These are phyloP conservation scores for Hyaloscypha hepaticicola DNA, from an alignment of 495 filamentous ascomycete species.

Conservation along the genomic window DNA sequence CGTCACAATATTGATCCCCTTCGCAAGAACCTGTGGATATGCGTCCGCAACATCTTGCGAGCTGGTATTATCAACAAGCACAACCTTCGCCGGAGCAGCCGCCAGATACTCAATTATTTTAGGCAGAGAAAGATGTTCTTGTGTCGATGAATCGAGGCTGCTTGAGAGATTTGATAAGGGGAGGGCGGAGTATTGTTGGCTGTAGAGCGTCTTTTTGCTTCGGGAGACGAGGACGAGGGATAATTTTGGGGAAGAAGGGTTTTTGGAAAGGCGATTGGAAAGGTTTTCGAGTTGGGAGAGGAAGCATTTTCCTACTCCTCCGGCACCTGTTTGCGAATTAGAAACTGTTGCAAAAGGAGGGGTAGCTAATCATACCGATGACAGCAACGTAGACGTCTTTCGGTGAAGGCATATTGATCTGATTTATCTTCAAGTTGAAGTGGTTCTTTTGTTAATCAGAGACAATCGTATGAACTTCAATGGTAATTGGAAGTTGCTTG, in stretches of 20 bases:
- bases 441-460: neutral
- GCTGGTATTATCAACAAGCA: slow-evolving; percentile 94
- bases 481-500: neutral
- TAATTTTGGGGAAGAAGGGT: slow-evolving; percentile 56
- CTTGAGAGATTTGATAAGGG: slow-evolving; percentile 52
- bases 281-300: slow-evolving; percentile 70
- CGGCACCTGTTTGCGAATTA: slow-evolving; percentile 61
- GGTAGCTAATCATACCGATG: slow-evolving; percentile 37
- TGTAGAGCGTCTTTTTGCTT: slow-evolving; percentile 73
- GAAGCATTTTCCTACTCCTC: slow-evolving; percentile 91
- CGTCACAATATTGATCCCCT: slow-evolving; percentile 86
- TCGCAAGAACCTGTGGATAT: slow-evolving; percentile 75
- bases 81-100: slow-evolving; percentile 64
- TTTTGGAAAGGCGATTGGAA: slow-evolving; percentile 50
- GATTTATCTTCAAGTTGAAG: neutral
- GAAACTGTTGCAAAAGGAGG: slow-evolving; percentile 3
- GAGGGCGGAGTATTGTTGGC: slow-evolving; percentile 57
- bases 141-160: slow-evolving; percentile 53
- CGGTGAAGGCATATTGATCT: slow-evolving; percentile 11
- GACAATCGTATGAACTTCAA: neutral
- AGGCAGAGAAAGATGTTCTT: slow-evolving; percentile 57
- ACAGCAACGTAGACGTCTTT: slow-evolving; percentile 46
- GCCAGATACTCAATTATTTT: slow-evolving; percentile 71
- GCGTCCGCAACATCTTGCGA: slow-evolving; percentile 71
- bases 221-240: slow-evolving; percentile 77